Base-by-base conservation (phyloP, 2,329 filamentous ascomycete species). In the Aureobasidium sp. region DNA sequence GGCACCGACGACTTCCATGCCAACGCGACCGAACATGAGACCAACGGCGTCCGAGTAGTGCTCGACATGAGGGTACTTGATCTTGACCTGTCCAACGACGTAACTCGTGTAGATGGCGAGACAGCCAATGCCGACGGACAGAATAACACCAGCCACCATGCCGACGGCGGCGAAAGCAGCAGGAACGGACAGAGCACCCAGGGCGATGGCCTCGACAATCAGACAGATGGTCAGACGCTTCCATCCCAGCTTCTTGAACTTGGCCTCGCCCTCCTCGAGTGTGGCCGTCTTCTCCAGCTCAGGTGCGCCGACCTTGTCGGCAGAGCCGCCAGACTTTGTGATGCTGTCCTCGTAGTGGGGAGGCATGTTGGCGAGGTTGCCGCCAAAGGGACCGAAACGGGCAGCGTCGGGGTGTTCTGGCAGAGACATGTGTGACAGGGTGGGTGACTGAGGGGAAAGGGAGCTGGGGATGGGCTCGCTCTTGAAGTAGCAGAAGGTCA, bases 101-200 rank as follows among this genome's bases (percentile, higher is more conserved):
- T 81, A 84, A 61, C 82, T 82, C 3, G 84, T 86, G 70, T 87
- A 87, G 49, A 82, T 84, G 15, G 85, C 79, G 15, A 87, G 70
- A 20, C 83, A 58, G 27, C 84, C 84, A 4, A 87, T 73, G 12
- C 76, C 72, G 56, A 84, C 64, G 49, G 84, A 79, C 39, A 85
- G 72, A 60, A 87, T 77, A 8, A 85, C 72, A 37, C 82, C 82
- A 12, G 82, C 80, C 15, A 83, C 74, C 65, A 85, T 74, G 14
- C 83, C 83, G 48, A 85, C 69, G 2, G 75, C 75, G 2, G 82
- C 81, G 31, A 85, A 78, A 1, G 80, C 80, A 60, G 78, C 77
- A 2, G 83, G 83, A 6, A 86, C 72, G n/a, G 80, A 80, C 20
- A 85, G 76, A 27, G 84, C 79, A 27, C 83, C 83, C 6, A 85